Percentiles rank a stretch among this genome's conserved stretches.
Conservation (phyloP, 2,329 filamentous ascomycete genomes). For the Karstenula rhodostoma region DNA sequence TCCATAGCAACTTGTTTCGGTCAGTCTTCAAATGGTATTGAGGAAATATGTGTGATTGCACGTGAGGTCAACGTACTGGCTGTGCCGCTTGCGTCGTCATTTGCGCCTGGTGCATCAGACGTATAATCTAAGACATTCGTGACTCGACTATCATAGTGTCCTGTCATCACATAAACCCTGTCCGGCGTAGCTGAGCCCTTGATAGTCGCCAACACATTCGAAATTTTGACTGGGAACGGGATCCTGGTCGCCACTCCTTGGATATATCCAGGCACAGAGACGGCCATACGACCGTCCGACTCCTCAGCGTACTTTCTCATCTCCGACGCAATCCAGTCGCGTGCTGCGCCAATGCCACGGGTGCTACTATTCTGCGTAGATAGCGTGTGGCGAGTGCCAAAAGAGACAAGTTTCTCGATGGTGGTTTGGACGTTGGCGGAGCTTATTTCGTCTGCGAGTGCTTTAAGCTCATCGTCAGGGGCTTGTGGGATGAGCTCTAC, state of each 20-base stretch:
- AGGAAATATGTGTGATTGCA: no score
- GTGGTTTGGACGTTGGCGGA: conserved; percentile 58
- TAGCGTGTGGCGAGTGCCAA: conserved; percentile 66
- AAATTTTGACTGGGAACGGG: conserved; percentile 61
- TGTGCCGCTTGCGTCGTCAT: conserved; percentile 66
- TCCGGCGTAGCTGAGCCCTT: conserved; percentile 61
- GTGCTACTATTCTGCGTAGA: conserved; percentile 61
- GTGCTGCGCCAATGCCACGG: conserved; percentile 64
- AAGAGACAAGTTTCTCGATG: conserved; percentile 63
- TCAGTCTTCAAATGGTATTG: conserved; percentile 16
- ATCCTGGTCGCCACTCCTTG: conserved; percentile 59
- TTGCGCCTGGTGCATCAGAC: conserved; percentile 63
- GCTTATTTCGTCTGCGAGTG: conserved; percentile 51
- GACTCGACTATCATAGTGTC: conserved; percentile 64
- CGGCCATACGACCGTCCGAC: conserved; percentile 60
- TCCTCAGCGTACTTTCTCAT: conserved; percentile 58
- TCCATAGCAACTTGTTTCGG: conserved; percentile 58
- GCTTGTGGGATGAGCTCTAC: conserved; percentile 50
- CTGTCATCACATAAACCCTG: conserved; percentile 58
- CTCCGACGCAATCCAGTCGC: conserved; percentile 64
- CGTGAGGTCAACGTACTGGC: conserved; percentile 44
- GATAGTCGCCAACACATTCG: conserved; percentile 59
- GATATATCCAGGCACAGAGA: conserved; percentile 61
- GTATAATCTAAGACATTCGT: conserved; percentile 61
- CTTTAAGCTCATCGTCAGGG: conserved; percentile 51